These are phyloP conservation scores for Kwoniella dendrophila DNA, from an alignment of 768 basidiomycete species.

Conservation along the genomic window DNA sequence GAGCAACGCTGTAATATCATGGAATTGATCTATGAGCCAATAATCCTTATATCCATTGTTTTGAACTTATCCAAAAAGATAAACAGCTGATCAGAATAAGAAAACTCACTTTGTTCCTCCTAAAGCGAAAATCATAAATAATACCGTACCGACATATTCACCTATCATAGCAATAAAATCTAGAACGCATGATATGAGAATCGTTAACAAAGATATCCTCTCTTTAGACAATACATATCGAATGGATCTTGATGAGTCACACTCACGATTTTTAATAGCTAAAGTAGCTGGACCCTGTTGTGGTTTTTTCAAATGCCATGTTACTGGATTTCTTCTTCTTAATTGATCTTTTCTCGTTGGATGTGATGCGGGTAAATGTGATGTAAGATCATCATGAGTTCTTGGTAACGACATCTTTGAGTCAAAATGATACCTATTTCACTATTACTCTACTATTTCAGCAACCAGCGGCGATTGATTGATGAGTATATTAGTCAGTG, in stretches of 20 bases:
- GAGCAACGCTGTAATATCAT: slow-evolving; percentile 54
- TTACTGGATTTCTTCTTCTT: slow-evolving; percentile 25
- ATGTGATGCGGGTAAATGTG: not conserved
- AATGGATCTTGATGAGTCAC: no score
- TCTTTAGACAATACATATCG: no score
- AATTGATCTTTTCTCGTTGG: slow-evolving; percentile 19
- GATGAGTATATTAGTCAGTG: no score
- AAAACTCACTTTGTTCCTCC: slow-evolving; percentile 52
- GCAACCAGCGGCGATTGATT: not conserved
- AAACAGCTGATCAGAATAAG: not conserved
- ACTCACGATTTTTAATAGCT: slow-evolving; percentile 54
- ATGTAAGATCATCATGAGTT: slow-evolving; percentile 2
- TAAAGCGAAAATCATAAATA: slow-evolving; percentile 55
- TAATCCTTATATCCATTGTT: no score
- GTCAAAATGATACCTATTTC: no score
- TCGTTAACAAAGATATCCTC: not conserved
- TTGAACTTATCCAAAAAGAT: no score
- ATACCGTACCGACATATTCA: slow-evolving; percentile 53
- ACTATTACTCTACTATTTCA: no score
- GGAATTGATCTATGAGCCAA: no score
- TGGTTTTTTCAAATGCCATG: slow-evolving; percentile 40
- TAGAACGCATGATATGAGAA: slow-evolving; percentile 3
- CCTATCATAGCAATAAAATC: slow-evolving; percentile 55
- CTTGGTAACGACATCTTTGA: slow-evolving; percentile 6
- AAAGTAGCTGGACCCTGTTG: slow-evolving; percentile 39